Evolutionary conservation across 192 early-diverging fungal genomes (phyloP).

Genomic region (Coemansia sp.): DNA sequence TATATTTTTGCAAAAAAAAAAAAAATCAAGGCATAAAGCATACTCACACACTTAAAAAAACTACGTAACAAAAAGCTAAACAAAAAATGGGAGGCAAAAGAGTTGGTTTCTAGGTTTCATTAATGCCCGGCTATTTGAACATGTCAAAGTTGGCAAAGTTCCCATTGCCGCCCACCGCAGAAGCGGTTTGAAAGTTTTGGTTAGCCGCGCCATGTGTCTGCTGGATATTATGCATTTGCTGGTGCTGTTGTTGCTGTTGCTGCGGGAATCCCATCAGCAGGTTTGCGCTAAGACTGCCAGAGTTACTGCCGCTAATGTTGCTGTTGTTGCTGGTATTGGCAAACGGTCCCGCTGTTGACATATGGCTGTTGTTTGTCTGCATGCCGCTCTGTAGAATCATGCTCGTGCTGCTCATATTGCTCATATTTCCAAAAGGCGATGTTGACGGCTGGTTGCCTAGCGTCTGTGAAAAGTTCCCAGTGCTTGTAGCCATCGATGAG

Average conservation of each 20-base stretch:
- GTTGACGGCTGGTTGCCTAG: neutral
- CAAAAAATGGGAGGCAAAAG: too few species aligned
- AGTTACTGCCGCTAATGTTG: too few species aligned
- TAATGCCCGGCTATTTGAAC: conserved; percentile 17
- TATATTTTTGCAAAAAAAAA: too few species aligned
- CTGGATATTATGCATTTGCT: conserved; percentile 6
- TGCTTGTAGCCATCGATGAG: neutral
- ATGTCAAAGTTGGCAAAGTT: conserved; percentile 52
- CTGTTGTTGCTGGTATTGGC: conserved; percentile 2
- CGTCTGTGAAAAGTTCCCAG: conserved; percentile 6
- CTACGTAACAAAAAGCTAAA: neutral
- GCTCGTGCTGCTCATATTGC: conserved; percentile 12
- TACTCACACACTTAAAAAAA: neutral
- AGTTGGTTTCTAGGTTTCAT: too few species aligned
- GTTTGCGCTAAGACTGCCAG: neutral
- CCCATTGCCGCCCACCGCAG: conserved; percentile 29
- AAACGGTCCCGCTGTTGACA: conserved; percentile 3
- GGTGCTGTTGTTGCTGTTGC: conserved; percentile 11
- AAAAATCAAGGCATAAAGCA: too few species aligned
- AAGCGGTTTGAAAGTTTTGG: conserved; percentile 14
- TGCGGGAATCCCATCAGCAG: neutral
- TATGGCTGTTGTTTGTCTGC: neutral
- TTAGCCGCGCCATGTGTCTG: neutral
- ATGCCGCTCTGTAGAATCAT: conserved; percentile 1
- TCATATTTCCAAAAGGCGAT: conserved; percentile 14